Evolutionary conservation across 2,329 filamentous ascomycete species (phyloP), one percentile per base, ranked within the genome.

Genomic region (Penicillium aurantiogriseum): DNA sequence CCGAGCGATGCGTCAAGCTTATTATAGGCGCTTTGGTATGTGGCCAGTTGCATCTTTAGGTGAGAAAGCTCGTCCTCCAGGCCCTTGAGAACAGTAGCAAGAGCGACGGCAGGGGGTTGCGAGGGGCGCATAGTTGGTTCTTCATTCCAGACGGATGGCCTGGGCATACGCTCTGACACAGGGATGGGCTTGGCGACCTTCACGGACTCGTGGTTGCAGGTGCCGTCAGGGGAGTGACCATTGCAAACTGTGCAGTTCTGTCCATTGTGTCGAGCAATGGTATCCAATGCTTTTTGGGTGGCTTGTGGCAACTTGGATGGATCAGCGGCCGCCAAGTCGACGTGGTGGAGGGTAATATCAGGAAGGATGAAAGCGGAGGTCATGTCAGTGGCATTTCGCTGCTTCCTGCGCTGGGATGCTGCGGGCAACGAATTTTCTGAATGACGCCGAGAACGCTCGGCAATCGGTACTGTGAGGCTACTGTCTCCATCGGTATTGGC

Each of bases 21-120:
- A 62, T 86, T 85, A 73, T 91, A 91, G 38, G 82, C 76, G 3
- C 79, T 79, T 65, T 88, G 84, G 57, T 85, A 82, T 35, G 81
- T 74, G 0, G 82, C 78, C n/a, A 92, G 82, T 66, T 88, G 82
- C 63, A 88, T 81, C 73, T 90, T 88, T 52, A 95, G 76, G 70
- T 95, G 90, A 13, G 83, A 81, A 44, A 92, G 83, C 72, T 96
- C 92, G 70, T 95, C 91, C 64, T 90, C 82, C 4, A 95, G 79
- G 8, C 86, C 83, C 75, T 95, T 94, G 71, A 96, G 87, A 23
- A 96, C 89, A n/a, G 87, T 85, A 8, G 89, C 88, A 25, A 96
- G 83, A 10, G 91, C 91, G 43, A 87, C 76, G 5, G 83, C 85
- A 0, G 91, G 91, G 1, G 85, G 78, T 68, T 90, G 87, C 1